Evolutionary conservation across 208 protist genomes (phyloP).

Genomic region (Trypanosoma lewisi): DNA sequence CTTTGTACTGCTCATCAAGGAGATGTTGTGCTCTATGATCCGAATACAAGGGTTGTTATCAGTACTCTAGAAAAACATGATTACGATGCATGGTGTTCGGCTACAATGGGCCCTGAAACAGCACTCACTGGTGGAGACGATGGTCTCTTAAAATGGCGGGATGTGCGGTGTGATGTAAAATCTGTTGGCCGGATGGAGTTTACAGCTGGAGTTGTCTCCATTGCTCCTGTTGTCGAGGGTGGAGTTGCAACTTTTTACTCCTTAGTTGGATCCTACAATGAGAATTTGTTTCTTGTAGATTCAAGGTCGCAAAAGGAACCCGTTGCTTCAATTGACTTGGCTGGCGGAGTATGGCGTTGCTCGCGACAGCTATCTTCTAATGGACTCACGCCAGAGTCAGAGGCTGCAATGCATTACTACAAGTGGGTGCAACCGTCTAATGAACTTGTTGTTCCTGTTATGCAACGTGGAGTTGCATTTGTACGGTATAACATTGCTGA

Average conservation of each 20-base stretch:
- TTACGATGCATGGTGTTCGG: conserved; percentile 86
- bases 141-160: conserved; percentile 60
- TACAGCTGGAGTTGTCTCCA: conserved; percentile 74
- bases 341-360: conserved; percentile 82
- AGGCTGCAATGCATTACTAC: conserved; percentile 7
- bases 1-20: conserved; percentile 78
- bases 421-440: conserved; percentile 48
- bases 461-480: conserved; percentile 82
- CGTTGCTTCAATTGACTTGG: conserved; percentile 43
- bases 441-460: conserved; percentile 68
- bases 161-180: conserved; percentile 32
- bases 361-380: conserved; percentile 40
- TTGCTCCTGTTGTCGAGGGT: conserved; percentile 49
- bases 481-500: conserved; percentile 49
- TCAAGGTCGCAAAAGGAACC: conserved; percentile 41
- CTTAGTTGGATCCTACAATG: conserved; percentile 81
- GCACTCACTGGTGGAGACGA: conserved; percentile 83
- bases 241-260: conserved; percentile 39
- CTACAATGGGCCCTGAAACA: conserved; percentile 22
- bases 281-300: conserved; percentile 73
- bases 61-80: conserved; percentile 57
- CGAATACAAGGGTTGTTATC: conserved; percentile 20
- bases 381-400: neutral
- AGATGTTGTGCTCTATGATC: conserved; percentile 48
- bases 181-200: conserved; percentile 44